These are phyloP conservation scores for Fusarium tuaranense DNA, from an alignment of 2,329 filamentous ascomycete species.

Conservation along the genomic window DNA sequence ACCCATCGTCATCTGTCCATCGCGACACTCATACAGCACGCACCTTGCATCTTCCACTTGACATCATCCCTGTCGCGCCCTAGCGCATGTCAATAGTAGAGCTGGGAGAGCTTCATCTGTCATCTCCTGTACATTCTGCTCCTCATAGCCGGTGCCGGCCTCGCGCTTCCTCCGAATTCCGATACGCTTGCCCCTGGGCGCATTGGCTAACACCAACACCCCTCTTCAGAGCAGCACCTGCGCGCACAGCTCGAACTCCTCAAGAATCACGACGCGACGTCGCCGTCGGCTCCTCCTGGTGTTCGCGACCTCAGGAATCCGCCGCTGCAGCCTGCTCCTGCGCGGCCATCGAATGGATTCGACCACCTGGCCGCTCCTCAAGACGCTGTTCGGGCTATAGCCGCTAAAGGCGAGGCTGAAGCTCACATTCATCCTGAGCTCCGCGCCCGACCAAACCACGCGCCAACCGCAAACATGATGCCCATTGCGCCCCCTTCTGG, in stretches of 20 bases:
- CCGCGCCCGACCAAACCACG: conserved; percentile 49
- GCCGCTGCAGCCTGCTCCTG: conserved; percentile 45
- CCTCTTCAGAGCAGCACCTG: conserved; percentile 54
- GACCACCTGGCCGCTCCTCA: conserved; percentile 52
- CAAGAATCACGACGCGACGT: conserved; percentile 53
- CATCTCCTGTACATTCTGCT: conserved; percentile 17
- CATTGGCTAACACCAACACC: conserved; percentile 41
- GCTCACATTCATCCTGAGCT: conserved; percentile 63
- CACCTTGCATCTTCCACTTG: conserved; percentile 32
- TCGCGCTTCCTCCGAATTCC: conserved; percentile 28
- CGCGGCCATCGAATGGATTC: conserved; percentile 60
- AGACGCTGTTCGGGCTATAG: conserved; percentile 50
- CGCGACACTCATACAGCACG: conserved; percentile 37
- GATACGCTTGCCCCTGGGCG: conserved; percentile 29
- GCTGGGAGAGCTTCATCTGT: conserved; percentile 18
- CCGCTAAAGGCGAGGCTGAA: conserved; percentile 54
- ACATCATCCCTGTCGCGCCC: conserved; percentile 41
- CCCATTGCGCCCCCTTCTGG: conserved; percentile 50
- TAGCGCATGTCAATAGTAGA: conserved; percentile 30
- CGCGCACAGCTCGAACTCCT: conserved; percentile 59
- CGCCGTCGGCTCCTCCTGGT: conserved; percentile 43
- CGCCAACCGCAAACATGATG: conserved; percentile 53
- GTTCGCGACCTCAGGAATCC: conserved; percentile 47
- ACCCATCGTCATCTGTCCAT: conserved; percentile 12
- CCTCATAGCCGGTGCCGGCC: conserved; percentile 20